Evolutionary conservation across 2,329 filamentous ascomycete species (phyloP), one percentile per base, ranked within the genome.

Genomic region (Phoma herbarum): DNA sequence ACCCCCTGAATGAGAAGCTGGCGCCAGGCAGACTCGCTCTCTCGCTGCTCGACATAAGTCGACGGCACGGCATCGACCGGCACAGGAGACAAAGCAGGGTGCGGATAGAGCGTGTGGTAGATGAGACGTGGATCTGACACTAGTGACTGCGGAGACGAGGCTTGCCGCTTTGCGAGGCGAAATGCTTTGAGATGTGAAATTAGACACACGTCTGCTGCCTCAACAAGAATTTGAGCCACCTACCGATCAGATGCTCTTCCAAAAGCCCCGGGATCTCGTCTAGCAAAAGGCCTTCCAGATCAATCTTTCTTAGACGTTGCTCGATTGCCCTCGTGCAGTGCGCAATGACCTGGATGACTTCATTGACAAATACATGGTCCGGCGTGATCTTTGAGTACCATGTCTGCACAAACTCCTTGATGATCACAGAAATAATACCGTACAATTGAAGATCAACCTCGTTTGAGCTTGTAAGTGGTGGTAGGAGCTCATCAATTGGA

Each of bases 331-430:
- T 85, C 39, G 92, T 97, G 77, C 91, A 95, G 78, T 98, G 94
- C 39, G 94, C 95, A 70, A 98, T 91, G 65, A 97, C 89, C 72
- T 92, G 91, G 52, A 98, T 84, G 57, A 97, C 85, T 80, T 97
- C 93, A 66, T 90, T 89, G 60, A 95, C 88, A 73, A 99, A 96
- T 12, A 87, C 84, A 74, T 93, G 90, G 78, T 99, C 94, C 3
- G 92, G 87, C 1, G 94, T 97, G 76, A 99, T 95, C 76, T 90
- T 94, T 64, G 83, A 84, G 81, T 99, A 99, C 95, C 95, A 99
- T 29, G 87, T 88, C 76, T 95, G 89, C 35, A 99, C 90, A 75
- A 93, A 97, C 64, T 97, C 93, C 71, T 91, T 88, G 69, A 97
- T 83, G 61, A 98, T 88, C 59, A 98, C 90, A 51, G 95, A 91